Conservation (phyloP, 2,329 filamentous ascomycete species). For the Phyllosticta capitalensis region DNA sequence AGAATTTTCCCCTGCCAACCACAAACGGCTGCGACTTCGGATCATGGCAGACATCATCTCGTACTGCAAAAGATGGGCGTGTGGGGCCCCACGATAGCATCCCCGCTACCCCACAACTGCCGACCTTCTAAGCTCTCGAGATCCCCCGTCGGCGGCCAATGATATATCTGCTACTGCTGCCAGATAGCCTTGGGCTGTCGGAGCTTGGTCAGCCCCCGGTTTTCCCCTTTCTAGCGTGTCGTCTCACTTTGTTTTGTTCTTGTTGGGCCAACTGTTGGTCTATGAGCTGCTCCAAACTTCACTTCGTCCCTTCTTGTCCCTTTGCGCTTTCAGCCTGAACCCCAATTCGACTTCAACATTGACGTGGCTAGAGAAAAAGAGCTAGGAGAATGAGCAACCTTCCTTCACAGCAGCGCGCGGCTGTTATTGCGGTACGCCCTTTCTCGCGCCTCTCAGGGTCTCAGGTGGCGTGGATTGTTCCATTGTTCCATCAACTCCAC, state of each 20-base stretch:
- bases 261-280: neutral
- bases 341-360: neutral
- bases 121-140: neutral
- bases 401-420: conserved; percentile 3
- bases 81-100: neutral
- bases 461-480: neutral
- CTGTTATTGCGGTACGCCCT: conserved; percentile 5
- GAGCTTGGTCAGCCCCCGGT: neutral
- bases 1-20: neutral
- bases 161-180: neutral
- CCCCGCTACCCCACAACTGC: neutral
- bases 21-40: neutral
- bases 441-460: neutral
- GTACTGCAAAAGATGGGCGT: neutral
- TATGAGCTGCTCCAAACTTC: neutral
- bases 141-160: neutral
- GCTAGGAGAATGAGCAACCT: neutral
- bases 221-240: neutral
- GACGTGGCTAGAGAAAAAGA: neutral
- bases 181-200: neutral
- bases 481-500: neutral
- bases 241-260: neutral
- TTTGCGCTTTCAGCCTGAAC: neutral
- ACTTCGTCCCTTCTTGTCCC: neutral
- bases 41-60: neutral